Evolutionary conservation across 2,329 filamentous ascomycete genomes (phyloP), one percentile per base, ranked within the genome.

Genomic region (Exophiala calicioides): DNA sequence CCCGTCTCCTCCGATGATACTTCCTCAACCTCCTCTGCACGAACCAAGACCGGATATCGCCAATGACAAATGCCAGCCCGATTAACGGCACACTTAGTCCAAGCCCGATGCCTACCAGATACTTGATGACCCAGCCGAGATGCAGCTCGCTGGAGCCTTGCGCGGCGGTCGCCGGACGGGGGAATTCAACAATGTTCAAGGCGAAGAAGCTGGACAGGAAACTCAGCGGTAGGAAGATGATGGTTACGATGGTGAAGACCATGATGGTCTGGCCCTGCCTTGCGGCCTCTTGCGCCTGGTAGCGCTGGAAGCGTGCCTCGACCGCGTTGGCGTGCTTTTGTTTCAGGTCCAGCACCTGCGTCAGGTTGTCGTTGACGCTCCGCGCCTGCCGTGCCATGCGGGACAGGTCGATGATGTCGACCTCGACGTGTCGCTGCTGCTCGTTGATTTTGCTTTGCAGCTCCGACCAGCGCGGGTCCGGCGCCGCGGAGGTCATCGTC

Each of bases 241-340:
- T 79, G 0, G 78, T 81, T 2, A 80, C 77, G 34, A 80, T 74
- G 3, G 78, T 81, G 57, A 81, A 80, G 5, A 80, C 74, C 72
- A 80, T 76, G 50, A 80, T 74, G 0, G 75, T 79, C 45, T 76
- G 76, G 2, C 68, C 75, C 65, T 84, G 72, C 5, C 75, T 70
- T 1, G 80, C 78, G 0, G 81, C 82, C 1, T 78, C 77, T 2
- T 78, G 74, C 0, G 82, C 81, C 61, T 84, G 80, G 38, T 84
- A 78, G 16, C 68, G 65, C 3, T 66, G 65, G 46, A 69, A 55
- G 6, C 52, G 34, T 19, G 54, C 82, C 60, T 85, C 82, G 35
- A 84, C 77, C 0, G 80, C 80, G 63, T 85, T 85, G 53, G 80
- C 81, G 47, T 85, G 81, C 62, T 85, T 85, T 57, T 86, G 82